These are phyloP conservation scores for Aspergillus taichungensis DNA, from an alignment of 495 filamentous ascomycete species.

Conservation along the genomic window DNA sequence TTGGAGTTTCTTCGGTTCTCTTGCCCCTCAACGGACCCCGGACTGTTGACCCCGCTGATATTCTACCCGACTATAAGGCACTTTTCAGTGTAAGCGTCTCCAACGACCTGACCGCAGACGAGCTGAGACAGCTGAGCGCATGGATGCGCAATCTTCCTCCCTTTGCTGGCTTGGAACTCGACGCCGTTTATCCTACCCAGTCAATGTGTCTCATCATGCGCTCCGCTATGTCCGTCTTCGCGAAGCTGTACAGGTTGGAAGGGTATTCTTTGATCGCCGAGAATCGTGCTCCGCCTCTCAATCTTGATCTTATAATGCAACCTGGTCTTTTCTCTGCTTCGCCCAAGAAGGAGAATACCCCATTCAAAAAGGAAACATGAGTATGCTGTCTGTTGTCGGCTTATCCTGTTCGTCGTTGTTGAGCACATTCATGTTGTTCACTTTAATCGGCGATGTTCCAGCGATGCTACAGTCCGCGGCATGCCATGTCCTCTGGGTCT, in stretches of 20 bases:
- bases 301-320: not conserved
- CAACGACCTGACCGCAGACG: not conserved
- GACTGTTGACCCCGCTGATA: not conserved
- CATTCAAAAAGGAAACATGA: not conserved
- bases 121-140: not conserved
- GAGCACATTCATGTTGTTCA: too few species aligned
- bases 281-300: not conserved
- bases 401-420: not conserved
- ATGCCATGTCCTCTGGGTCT: too few species aligned
- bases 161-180: not conserved
- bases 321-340: not conserved
- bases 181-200: not conserved
- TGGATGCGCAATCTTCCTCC: constrained; percentile 1
- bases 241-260: not conserved
- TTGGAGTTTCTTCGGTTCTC: not conserved
- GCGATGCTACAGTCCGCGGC: too few species aligned
- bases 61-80: not conserved
- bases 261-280: constrained; percentile 1
- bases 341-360: not conserved
- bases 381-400: not conserved
- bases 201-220: not conserved
- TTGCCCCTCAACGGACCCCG: not conserved
- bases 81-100: not conserved
- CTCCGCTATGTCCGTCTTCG: not conserved
- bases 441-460: too few species aligned